phyloP scores from a whole-genome alignment of 2,329 filamentous ascomycete genomes.

The Aspergillus sp. region DNA sequence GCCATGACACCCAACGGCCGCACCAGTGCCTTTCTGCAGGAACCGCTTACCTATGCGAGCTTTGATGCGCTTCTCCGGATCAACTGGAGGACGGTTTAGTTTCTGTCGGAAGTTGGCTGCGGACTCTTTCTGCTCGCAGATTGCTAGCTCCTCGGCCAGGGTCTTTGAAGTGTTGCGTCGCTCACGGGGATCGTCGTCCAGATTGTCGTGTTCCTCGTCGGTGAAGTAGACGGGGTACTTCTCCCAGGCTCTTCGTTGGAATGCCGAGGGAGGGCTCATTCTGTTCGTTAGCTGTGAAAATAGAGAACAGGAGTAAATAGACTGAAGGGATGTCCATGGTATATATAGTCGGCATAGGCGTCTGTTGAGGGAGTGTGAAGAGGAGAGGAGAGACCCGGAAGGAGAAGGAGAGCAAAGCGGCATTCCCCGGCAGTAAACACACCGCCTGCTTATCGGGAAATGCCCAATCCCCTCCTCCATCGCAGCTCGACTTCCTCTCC shows the following conservation, averaged over 20 bases:
- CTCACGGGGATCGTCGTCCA: constrained; percentile 1
- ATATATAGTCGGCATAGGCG: no score
- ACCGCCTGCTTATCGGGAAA: no score
- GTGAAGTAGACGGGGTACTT: constrained; percentile 1
- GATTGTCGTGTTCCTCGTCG: constrained; percentile 1
- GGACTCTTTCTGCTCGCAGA: background rate
- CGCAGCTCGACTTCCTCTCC: no score
- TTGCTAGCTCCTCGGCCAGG: constrained; percentile 1
- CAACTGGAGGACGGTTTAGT: background rate
- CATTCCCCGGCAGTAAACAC: no score
- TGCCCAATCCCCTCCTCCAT: no score
- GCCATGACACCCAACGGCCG: no score
- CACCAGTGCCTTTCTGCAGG: background rate
- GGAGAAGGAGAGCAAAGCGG: no score
- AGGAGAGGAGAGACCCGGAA: no score
- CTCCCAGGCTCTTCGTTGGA: background rate
- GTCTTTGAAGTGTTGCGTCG: constrained; percentile 1
- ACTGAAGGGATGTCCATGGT: no score
- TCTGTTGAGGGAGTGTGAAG: no score
- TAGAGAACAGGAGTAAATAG: no score
- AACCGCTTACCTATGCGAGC: constrained; percentile 1
- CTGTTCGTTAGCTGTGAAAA: background rate
- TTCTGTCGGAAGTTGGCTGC: background rate
- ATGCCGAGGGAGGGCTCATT: background rate
- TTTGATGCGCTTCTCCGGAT: background rate